These are phyloP conservation scores for Plantago rigida DNA, from an alignment of 305 asterid species.

Conservation along the genomic window DNA sequence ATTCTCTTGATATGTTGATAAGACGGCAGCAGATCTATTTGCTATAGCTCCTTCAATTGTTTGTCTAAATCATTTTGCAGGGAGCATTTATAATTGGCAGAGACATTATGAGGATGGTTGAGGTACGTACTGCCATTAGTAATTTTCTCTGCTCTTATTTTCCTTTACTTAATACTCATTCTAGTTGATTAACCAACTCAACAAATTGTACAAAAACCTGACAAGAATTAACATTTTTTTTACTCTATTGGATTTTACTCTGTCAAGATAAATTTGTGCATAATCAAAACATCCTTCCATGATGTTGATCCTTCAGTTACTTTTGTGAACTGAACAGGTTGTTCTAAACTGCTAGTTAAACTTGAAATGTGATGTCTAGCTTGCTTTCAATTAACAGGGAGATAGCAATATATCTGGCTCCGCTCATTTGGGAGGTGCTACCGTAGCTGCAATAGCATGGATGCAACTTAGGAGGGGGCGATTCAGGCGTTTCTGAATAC, in stretches of 20 bases:
- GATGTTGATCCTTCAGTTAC: background rate
- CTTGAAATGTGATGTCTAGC: background rate
- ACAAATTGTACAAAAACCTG: too few species aligned
- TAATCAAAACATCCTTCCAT: too few species aligned
- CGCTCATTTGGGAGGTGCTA: constrained; percentile 82
- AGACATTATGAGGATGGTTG: constrained; percentile 50
- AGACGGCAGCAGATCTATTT: constrained; percentile 2
- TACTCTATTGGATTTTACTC: too few species aligned
- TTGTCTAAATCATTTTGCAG: constrained; percentile 34
- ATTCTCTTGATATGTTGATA: background rate
- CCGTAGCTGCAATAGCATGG: constrained; percentile 71
- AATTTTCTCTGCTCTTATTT: background rate
- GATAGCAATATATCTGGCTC: constrained; percentile 56
- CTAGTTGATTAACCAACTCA: background rate
- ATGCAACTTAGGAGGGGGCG: constrained; percentile 46
- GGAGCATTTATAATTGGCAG: constrained; percentile 62
- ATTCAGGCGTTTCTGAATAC: constrained; percentile 39
- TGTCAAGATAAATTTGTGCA: too few species aligned
- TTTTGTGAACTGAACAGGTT: background rate
- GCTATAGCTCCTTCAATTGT: constrained; percentile 9
- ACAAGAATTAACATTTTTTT: too few species aligned
- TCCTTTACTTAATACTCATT: background rate
- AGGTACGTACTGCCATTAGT: constrained; percentile 52
- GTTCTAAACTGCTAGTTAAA: background rate
- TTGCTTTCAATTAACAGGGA: constrained; percentile 43